A percentile compares a stretch with the other conserved stretches of the same genome.
phyloP scores from a whole-genome alignment of 2,329 filamentous ascomycete species.

The Reticulascus tulasneorum region DNA sequence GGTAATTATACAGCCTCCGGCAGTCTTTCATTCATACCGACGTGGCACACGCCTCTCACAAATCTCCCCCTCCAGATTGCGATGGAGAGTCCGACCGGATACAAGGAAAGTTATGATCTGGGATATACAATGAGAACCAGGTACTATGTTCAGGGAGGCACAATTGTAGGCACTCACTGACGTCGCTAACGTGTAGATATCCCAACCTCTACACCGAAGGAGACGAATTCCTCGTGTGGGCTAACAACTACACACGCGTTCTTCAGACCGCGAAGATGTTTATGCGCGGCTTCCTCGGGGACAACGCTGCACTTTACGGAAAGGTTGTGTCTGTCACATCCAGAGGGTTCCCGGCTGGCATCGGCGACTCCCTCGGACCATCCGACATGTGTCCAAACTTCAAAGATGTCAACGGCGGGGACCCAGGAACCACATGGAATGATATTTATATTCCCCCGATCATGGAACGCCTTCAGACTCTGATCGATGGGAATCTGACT shows the following conservation, averaged over 20 bases:
- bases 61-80: conserved; percentile 53
- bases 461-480: conserved; percentile 47
- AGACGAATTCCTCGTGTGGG: conserved; percentile 55
- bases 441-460: conserved; percentile 49
- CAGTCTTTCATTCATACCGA: conserved; percentile 50
- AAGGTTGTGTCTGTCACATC: conserved; percentile 56
- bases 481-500: conserved; percentile 51
- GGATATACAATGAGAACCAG: conserved; percentile 48
- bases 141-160: conserved; percentile 12
- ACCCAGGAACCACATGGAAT: conserved; percentile 43
- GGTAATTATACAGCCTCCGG: conserved; percentile 50
- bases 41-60: conserved; percentile 55
- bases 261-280: conserved; percentile 61
- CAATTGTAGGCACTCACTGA: neutral
- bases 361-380: conserved; percentile 60
- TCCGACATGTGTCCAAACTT: conserved; percentile 62
- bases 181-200: conserved; percentile 25
- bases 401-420: conserved; percentile 46
- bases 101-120: conserved; percentile 56
- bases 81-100: conserved; percentile 57
- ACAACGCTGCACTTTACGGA: conserved; percentile 47
- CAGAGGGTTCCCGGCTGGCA: conserved; percentile 43
- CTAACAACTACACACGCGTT: conserved; percentile 62
- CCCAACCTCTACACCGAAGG: conserved; percentile 46
- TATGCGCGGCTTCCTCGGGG: conserved; percentile 56